phyloP scores from a whole-genome alignment of 2,329 filamentous ascomycete genomes.

The Stagonosporopsis cucurbitacearum region DNA sequence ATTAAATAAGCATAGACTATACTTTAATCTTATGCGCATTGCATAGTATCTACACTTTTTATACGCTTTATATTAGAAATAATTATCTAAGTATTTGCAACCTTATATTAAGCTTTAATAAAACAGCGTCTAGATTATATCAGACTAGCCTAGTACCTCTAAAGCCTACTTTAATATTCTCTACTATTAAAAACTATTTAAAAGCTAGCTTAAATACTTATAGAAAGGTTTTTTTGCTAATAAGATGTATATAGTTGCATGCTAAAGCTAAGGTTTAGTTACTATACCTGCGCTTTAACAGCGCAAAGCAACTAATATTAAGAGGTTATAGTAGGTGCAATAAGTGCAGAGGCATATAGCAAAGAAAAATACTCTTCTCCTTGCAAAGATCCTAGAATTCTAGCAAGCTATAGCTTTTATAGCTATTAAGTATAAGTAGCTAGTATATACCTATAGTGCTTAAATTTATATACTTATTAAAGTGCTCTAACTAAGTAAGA shows the following conservation, averaged over 20 bases:
- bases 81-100: neutral
- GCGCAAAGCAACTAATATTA: neutral
- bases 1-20: no score
- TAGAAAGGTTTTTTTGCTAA: neutral
- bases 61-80: neutral
- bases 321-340: neutral
- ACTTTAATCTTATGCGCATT: neutral
- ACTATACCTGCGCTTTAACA: neutral
- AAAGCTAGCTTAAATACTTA: neutral
- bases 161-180: neutral
- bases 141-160: neutral
- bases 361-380: slow-evolving; percentile 4
- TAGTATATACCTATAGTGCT: slow-evolving; percentile 3
- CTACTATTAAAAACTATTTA: neutral
- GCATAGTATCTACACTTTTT: neutral
- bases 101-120: neutral
- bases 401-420: slow-evolving; percentile 2
- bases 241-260: neutral
- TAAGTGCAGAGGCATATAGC: neutral
- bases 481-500: slow-evolving; percentile 5
- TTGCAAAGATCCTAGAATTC: slow-evolving; percentile 6
- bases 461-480: slow-evolving; percentile 2
- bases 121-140: neutral
- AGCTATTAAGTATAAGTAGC: slow-evolving; percentile 1
- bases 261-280: neutral